Conservation (phyloP, 768 basidiomycete species). For the Suillus subaureus region DNA sequence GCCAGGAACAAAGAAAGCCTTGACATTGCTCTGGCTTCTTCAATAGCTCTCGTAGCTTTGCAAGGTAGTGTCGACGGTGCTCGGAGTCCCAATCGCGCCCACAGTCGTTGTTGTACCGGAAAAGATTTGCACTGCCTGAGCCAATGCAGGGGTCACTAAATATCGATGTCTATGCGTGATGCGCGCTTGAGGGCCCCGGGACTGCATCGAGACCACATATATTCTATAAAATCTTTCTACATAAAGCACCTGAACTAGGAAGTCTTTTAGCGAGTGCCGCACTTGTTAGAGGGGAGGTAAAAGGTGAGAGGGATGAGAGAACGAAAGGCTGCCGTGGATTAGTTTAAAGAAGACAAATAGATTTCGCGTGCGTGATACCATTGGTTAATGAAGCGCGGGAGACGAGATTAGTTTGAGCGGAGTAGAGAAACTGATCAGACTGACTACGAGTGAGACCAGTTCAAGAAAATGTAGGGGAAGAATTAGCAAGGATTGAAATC, state of each 20-base stretch:
- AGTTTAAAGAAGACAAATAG: no score
- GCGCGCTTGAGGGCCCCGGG: constrained; percentile 14
- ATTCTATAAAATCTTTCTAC: constrained; percentile 3
- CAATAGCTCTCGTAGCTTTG: constrained; percentile 72
- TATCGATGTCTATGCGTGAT: constrained; percentile 25
- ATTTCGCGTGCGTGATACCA: no score
- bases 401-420: no score
- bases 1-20: constrained; percentile 82
- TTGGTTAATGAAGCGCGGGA: no score
- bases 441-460: no score
- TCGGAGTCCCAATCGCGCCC: constrained; percentile 38
- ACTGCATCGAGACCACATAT: constrained; percentile 27
- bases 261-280: background rate
- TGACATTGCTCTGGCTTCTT: constrained; percentile 52
- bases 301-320: no score
- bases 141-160: constrained; percentile 18
- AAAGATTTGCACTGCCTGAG: constrained; percentile 8
- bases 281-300: no score
- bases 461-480: no score
- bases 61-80: constrained; percentile 65
- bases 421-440: no score
- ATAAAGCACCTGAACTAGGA: background rate
- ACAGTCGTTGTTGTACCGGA: constrained; percentile 31
- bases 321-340: no score
- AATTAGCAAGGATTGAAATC: no score